Percentiles rank a stretch among this genome's conserved stretches.
Conservation (phyloP, 345 rosid genomes). For the Acer saccharum region DNA sequence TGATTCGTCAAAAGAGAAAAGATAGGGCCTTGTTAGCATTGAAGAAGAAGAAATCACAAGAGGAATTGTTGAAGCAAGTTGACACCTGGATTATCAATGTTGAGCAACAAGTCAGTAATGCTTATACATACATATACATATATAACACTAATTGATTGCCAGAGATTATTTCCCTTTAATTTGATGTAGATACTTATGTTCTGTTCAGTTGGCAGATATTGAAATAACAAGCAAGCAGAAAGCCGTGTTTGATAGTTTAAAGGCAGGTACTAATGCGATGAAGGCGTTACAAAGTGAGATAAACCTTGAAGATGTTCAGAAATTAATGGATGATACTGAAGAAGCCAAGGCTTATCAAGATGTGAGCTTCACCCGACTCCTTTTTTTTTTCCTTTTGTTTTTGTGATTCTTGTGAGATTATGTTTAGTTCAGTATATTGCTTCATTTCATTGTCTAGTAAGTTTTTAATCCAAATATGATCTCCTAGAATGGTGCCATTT, state of each 20-base stretch:
- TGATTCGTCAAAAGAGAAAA: conserved; percentile 81
- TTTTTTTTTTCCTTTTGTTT: neutral
- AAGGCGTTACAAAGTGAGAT: conserved; percentile 92
- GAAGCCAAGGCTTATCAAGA: conserved; percentile 98
- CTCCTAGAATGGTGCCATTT: neutral
- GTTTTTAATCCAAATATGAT: neutral
- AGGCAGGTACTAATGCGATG: conserved; percentile 75
- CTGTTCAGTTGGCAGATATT: conserved; percentile 80
- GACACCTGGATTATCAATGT: conserved; percentile 94
- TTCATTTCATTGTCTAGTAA: neutral
- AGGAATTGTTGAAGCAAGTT: conserved; percentile 87
- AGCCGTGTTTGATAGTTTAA: conserved; percentile 91
- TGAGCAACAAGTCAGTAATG: conserved; percentile 80
- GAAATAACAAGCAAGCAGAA: conserved; percentile 94
- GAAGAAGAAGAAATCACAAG: conserved; percentile 95
- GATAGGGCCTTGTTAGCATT: conserved; percentile 89
- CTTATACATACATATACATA: too few species aligned
- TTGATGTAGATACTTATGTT: neutral
- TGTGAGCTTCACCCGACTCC: conserved; percentile 47
- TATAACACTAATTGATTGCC: too few species aligned
- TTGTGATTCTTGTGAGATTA: neutral
- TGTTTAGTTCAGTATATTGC: conserved; percentile 2
- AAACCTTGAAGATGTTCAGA: conserved; percentile 87
- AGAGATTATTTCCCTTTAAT: neutral
- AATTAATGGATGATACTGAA: conserved; percentile 90